phyloP scores from a whole-genome alignment of 495 filamentous ascomycete species.

The Penicillium odoratum region DNA sequence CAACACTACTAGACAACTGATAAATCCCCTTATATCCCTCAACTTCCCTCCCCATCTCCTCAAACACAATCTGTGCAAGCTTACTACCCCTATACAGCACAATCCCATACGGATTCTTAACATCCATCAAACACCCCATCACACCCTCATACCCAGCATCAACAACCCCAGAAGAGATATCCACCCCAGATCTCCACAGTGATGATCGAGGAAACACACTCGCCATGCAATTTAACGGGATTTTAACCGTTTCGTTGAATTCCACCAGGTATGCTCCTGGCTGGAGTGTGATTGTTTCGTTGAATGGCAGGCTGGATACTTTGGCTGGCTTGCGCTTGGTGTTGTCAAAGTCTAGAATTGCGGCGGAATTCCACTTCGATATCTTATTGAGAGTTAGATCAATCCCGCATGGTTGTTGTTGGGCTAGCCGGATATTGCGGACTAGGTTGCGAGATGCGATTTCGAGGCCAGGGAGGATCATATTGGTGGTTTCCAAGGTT shows the following conservation, averaged over 20 bases:
- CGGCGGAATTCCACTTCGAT: slow-evolving; percentile 37
- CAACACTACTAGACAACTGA: slow-evolving; percentile 33
- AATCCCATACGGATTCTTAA: slow-evolving; percentile 39
- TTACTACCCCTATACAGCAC: slow-evolving; percentile 34
- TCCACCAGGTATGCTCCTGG: slow-evolving; percentile 45
- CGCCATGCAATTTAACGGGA: slow-evolving; percentile 43
- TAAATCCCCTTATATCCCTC: slow-evolving; percentile 46
- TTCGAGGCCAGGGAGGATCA: not conserved
- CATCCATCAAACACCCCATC: slow-evolving; percentile 44
- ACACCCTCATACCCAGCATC: slow-evolving; percentile 50
- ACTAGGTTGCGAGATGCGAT: slow-evolving; percentile 31
- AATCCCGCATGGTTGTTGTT: slow-evolving; percentile 46
- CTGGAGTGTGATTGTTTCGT: not conserved
- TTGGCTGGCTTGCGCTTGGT: slow-evolving; percentile 31
- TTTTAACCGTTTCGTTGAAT: slow-evolving; percentile 46
- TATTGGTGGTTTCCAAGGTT: not conserved
- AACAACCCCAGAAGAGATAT: slow-evolving; percentile 42
- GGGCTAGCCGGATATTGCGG: slow-evolving; percentile 29
- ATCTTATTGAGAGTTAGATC: slow-evolving; percentile 41
- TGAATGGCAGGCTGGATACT: slow-evolving; percentile 9
- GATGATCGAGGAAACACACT: slow-evolving; percentile 39
- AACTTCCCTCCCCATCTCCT: slow-evolving; percentile 34
- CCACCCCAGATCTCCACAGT: slow-evolving; percentile 41
- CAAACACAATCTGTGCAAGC: slow-evolving; percentile 46
- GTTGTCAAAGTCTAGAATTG: slow-evolving; percentile 47